Percentiles rank a stretch among this genome's conserved stretches.
These are phyloP conservation scores for Pisolithus orientalis DNA, from an alignment of 768 basidiomycete genomes.

Conservation along the genomic window DNA sequence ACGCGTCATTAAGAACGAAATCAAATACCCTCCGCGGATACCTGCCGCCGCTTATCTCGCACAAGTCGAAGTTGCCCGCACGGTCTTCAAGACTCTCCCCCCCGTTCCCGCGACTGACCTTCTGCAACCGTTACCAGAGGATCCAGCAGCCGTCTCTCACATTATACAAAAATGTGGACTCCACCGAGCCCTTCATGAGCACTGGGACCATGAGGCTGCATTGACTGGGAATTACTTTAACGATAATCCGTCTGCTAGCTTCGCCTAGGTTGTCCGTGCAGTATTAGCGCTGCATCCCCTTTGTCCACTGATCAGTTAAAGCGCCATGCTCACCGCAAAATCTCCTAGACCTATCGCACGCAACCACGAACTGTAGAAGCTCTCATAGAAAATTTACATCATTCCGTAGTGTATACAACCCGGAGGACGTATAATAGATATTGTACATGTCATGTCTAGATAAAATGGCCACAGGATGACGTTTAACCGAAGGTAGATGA, in stretches of 20 bases:
- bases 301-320: too few species aligned
- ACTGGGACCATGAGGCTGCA: slow-evolving; percentile 40
- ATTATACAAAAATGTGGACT: slow-evolving; percentile 49
- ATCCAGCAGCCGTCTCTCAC: slow-evolving; percentile 37
- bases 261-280: not conserved
- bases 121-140: slow-evolving; percentile 30
- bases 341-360: too few species aligned
- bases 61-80: slow-evolving; percentile 56
- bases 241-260: slow-evolving; percentile 46
- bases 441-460: too few species aligned
- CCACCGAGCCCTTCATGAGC: slow-evolving; percentile 31
- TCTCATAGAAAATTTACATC: too few species aligned
- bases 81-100: slow-evolving; percentile 61
- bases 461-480: too few species aligned
- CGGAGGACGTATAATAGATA: too few species aligned
- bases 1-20: slow-evolving; percentile 47
- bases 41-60: slow-evolving; percentile 50
- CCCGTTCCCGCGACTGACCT: slow-evolving; percentile 42
- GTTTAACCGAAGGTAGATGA: too few species aligned
- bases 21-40: slow-evolving; percentile 45
- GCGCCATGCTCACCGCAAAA: too few species aligned
- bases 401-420: too few species aligned
- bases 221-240: slow-evolving; percentile 61
- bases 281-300: too few species aligned
- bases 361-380: too few species aligned